Conservation (phyloP, 305 asterid species). For the Fraxinus floribunda region DNA sequence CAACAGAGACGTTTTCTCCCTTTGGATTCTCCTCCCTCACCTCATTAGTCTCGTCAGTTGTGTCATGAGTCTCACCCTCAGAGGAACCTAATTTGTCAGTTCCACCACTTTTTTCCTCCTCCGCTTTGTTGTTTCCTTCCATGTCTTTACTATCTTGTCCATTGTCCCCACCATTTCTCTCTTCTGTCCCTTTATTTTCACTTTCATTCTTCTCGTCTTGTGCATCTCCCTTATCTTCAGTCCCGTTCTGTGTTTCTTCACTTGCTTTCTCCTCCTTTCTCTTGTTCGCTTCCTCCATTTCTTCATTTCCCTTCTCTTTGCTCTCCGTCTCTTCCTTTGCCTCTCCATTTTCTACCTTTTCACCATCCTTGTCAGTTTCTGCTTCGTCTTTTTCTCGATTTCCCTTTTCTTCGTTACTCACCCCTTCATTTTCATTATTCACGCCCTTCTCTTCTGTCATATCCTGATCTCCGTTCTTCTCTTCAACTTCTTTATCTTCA, state of each 20-base stretch:
- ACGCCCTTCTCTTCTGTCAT: constrained; percentile 24
- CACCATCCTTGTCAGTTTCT: constrained; percentile 3
- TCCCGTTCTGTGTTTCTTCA: constrained; percentile 22
- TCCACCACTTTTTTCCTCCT: constrained; percentile 32
- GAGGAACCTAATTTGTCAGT: constrained; percentile 31
- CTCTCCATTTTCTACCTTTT: constrained; percentile 28
- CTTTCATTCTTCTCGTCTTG: constrained; percentile 21
- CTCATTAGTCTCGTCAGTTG: constrained; percentile 28
- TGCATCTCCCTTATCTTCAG: constrained; percentile 24
- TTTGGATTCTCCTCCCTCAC: constrained; percentile 24
- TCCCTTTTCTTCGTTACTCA: constrained; percentile 26
- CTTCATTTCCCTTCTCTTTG: constrained; percentile 34
- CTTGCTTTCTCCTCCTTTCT: constrained; percentile 16
- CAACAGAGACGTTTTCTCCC: constrained; percentile 23
- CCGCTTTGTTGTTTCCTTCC: constrained; percentile 21
- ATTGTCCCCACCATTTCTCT: constrained; percentile 17
- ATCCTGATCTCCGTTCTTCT: constrained; percentile 18
- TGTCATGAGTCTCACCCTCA: constrained; percentile 29
- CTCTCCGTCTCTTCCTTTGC: constrained; percentile 27
- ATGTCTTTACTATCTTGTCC: constrained; percentile 25
- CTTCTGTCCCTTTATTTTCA: constrained; percentile 7
- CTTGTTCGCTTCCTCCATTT: constrained; percentile 22
- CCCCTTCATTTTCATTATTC: constrained; percentile 24
- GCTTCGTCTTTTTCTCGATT: constrained; percentile 9
- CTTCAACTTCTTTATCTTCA: constrained; percentile 20